Evolutionary conservation across 768 basidiomycete species (phyloP).

Genomic region (Lyophyllum shimeji): DNA sequence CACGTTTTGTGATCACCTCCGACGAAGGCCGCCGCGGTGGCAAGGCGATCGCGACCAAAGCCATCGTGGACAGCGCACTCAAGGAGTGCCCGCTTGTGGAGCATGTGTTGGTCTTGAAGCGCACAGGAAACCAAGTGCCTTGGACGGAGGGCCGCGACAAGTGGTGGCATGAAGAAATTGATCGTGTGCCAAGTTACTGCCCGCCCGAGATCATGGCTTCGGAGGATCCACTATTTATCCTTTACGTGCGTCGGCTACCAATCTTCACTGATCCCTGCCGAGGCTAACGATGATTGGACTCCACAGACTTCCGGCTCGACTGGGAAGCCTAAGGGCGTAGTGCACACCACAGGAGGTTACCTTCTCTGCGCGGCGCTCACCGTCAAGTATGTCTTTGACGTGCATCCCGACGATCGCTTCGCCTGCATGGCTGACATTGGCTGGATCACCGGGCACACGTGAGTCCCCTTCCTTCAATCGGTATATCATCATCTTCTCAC

Average conservation of each 20-base stretch:
- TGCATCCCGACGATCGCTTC: conserved; percentile 94
- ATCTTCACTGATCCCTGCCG: neutral
- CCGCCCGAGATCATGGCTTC: conserved; percentile 83
- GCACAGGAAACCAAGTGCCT: conserved; percentile 81
- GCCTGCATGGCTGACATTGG: conserved; percentile 99
- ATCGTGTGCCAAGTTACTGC: conserved; percentile 84
- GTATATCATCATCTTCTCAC: conserved; percentile 4
- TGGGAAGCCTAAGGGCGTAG: conserved; percentile 96
- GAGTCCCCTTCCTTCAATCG: conserved; percentile 20
- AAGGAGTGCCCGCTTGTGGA: conserved; percentile 83
- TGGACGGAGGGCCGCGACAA: conserved; percentile 84
- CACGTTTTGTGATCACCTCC: conserved; percentile 89
- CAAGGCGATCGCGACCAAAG: conserved; percentile 92
- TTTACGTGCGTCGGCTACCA: conserved; percentile 79
- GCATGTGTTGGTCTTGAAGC: conserved; percentile 84
- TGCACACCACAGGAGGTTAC: conserved; percentile 88
- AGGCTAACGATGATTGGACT: neutral
- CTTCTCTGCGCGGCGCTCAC: conserved; percentile 89
- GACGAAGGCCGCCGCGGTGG: conserved; percentile 95
- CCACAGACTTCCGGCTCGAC: conserved; percentile 88
- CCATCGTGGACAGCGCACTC: conserved; percentile 90
- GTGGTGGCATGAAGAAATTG: conserved; percentile 96
- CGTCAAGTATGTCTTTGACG: conserved; percentile 96
- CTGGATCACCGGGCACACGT: conserved; percentile 98
- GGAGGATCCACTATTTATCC: conserved; percentile 98